Evolutionary conservation across 202 grass and related monocot species (phyloP).

Genomic region (Dendrocalamus latiflorus): DNA sequence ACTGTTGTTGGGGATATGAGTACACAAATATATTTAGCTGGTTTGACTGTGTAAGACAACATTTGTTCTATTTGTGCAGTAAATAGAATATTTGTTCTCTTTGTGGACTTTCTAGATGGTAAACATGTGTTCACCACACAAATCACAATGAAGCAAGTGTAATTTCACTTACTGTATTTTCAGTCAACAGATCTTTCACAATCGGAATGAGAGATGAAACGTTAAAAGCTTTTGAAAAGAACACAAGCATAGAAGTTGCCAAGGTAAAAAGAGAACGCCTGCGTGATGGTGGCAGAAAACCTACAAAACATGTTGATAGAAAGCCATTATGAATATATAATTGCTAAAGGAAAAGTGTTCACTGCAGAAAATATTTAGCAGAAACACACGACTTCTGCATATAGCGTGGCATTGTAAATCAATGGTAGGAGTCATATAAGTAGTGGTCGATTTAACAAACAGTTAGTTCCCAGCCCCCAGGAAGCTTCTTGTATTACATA

Average conservation of each 20-base stretch:
- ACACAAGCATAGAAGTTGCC: slow-evolving; percentile 93
- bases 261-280: slow-evolving; percentile 81
- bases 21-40: not conserved
- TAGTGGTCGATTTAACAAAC: not conserved
- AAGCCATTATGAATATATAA: slow-evolving; percentile 2
- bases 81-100: not conserved
- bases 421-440: not conserved
- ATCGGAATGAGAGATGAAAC: slow-evolving; percentile 71
- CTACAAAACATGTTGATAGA: slow-evolving; percentile 38
- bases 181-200: slow-evolving; percentile 61
- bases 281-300: slow-evolving; percentile 62
- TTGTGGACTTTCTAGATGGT: not conserved
- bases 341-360: not conserved
- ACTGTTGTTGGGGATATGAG: not conserved
- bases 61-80: not conserved
- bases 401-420: not conserved
- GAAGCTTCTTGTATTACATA: not conserved
- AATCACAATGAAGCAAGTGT: slow-evolving; percentile 5
- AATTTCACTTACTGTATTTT: slow-evolving; percentile 57
- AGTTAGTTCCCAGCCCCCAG: not conserved
- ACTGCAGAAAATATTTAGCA: not conserved
- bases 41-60: not conserved
- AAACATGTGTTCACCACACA: not conserved
- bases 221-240: slow-evolving; percentile 93
- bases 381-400: not conserved